phyloP scores from a whole-genome alignment of 495 filamentous ascomycete species.

The Terfezia claveryi region DNA sequence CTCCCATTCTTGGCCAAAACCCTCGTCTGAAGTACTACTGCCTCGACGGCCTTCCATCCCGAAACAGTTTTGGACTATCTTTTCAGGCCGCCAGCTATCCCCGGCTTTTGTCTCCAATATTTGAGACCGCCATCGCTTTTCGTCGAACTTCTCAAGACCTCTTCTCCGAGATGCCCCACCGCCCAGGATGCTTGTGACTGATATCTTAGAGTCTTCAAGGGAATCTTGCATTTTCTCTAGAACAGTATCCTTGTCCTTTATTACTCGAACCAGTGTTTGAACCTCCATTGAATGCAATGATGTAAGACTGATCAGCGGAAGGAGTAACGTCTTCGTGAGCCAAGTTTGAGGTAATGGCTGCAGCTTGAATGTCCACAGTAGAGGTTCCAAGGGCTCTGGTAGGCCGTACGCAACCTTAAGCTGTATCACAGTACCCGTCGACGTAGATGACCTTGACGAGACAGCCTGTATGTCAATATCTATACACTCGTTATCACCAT shows the following conservation, averaged over 20 bases:
- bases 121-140: conserved; percentile 25
- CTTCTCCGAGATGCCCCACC: conserved; percentile 35
- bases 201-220: conserved; percentile 43
- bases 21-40: no score
- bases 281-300: conserved; percentile 29
- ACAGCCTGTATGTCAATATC: no score
- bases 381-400: conserved; percentile 41
- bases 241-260: conserved; percentile 59
- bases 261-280: conserved; percentile 30
- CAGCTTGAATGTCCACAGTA: conserved; percentile 47
- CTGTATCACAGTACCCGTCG: no score
- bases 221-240: conserved; percentile 59
- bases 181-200: conserved; percentile 49
- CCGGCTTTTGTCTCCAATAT: no score
- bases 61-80: no score
- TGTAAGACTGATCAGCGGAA: conserved; percentile 45
- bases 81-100: no score
- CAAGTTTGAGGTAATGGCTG: conserved; percentile 29
- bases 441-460: no score
- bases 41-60: no score
- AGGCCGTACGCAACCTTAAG: no score
- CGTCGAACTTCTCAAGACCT: conserved; percentile 32
- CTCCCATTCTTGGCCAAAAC: no score
- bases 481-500: no score
- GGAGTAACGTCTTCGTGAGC: conserved; percentile 37